Conservation (phyloP, 768 basidiomycete species). For the Suillus paluster region DNA sequence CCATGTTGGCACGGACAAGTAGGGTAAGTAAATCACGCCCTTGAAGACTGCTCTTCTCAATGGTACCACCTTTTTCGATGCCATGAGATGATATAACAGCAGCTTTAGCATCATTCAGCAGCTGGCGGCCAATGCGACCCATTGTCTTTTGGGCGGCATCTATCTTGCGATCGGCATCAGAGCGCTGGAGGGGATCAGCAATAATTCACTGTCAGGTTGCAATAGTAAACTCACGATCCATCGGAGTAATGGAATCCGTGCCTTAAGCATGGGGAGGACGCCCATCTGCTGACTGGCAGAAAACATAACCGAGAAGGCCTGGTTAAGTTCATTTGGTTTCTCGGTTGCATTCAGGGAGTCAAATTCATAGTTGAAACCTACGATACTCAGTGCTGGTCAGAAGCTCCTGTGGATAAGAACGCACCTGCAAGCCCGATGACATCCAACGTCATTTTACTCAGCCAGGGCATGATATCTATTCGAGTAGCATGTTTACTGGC, state of each 20-base stretch:
- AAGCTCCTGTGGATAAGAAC: neutral
- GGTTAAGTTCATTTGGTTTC: constrained; percentile 34
- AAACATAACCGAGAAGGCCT: constrained; percentile 39
- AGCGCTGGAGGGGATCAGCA: constrained; percentile 23
- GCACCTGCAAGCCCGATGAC: constrained; percentile 47
- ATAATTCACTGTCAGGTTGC: neutral
- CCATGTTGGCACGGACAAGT: constrained; percentile 67
- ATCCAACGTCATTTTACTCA: constrained; percentile 43
- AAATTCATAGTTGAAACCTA: constrained; percentile 46
- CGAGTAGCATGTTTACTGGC: constrained; percentile 18
- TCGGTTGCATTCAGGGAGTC: constrained; percentile 31
- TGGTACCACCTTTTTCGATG: constrained; percentile 29
- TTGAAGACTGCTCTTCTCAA: constrained; percentile 36
- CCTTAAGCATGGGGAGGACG: constrained; percentile 37
- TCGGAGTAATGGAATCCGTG: constrained; percentile 41
- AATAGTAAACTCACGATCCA: constrained; percentile 38
- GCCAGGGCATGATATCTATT: constrained; percentile 39
- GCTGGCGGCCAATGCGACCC: constrained; percentile 51
- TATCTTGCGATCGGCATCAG: constrained; percentile 17
- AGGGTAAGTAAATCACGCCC: constrained; percentile 63
- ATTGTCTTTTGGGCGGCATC: constrained; percentile 45
- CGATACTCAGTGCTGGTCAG: neutral
- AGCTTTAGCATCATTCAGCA: constrained; percentile 55
- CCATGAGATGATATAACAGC: constrained; percentile 28
- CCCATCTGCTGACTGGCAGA: constrained; percentile 11